These are phyloP conservation scores for Malus domestica DNA, from an alignment of 306 rosid species.

Conservation along the genomic window DNA sequence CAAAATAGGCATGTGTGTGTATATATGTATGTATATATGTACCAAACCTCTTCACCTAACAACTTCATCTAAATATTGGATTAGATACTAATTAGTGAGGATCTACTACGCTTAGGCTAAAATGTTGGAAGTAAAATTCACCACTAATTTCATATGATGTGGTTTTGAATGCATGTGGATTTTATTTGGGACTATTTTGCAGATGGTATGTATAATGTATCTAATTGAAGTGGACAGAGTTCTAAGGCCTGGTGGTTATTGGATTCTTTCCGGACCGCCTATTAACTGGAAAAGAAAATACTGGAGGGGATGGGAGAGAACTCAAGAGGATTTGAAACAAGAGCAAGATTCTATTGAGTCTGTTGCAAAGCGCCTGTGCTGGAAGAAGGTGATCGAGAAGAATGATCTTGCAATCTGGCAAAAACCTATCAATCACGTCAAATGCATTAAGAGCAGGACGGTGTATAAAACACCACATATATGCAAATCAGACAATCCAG, in stretches of 20 bases:
- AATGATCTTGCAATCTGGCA: constrained; percentile 77
- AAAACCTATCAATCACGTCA: constrained; percentile 75
- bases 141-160: background rate
- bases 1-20: background rate
- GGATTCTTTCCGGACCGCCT: constrained; percentile 98
- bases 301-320: constrained; percentile 94
- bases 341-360: constrained; percentile 81
- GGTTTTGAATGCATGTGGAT: background rate
- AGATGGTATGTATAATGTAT: constrained; percentile 84
- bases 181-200: constrained; percentile 9
- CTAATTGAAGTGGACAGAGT: constrained; percentile 81
- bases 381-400: constrained; percentile 75
- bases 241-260: constrained; percentile 89
- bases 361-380: constrained; percentile 60
- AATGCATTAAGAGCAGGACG: constrained; percentile 50
- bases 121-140: background rate
- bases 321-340: constrained; percentile 65
- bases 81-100: background rate
- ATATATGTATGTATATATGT: no score
- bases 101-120: background rate
- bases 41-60: no score
- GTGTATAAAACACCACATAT: constrained; percentile 55
- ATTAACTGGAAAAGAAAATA: constrained; percentile 74
- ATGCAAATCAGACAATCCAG: constrained; percentile 75
- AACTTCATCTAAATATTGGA: background rate